Evolutionary conservation across 108 stramenopile species (phyloP).

Genomic region (Cyclotella cryptica): DNA sequence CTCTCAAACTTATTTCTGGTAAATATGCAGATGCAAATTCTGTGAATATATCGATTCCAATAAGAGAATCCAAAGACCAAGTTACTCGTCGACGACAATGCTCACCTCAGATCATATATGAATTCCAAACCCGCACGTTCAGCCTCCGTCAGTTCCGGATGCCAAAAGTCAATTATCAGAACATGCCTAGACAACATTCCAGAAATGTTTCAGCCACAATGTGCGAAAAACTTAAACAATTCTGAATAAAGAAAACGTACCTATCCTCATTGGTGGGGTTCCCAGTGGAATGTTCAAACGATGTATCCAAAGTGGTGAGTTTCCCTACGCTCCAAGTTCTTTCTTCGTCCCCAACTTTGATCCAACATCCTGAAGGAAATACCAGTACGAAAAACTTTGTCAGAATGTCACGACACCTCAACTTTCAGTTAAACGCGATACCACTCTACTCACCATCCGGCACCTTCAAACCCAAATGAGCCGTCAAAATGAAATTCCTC

Average conservation of each 20-base stretch:
- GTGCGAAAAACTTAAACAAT: too few species aligned
- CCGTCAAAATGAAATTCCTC: slow-evolving; percentile 93
- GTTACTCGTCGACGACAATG: not conserved
- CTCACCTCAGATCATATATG: slow-evolving; percentile 79
- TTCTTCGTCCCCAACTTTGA: slow-evolving; percentile 78
- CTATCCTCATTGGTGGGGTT: slow-evolving; percentile 80
- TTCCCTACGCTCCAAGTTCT: slow-evolving; percentile 79
- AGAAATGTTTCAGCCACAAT: not conserved
- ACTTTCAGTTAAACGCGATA: not conserved
- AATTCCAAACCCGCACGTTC: slow-evolving; percentile 81
- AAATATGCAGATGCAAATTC: not conserved
- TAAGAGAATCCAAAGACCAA: not conserved
- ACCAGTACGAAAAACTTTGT: not conserved
- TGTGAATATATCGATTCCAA: not conserved
- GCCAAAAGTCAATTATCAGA: slow-evolving; percentile 96
- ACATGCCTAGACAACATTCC: slow-evolving; percentile 69
- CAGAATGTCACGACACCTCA: not conserved
- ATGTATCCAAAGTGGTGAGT: slow-evolving; percentile 87
- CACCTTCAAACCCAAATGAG: slow-evolving; percentile 86
- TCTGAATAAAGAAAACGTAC: not conserved
- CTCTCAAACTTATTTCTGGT: slow-evolving; percentile 83
- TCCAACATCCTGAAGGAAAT: slow-evolving; percentile 64
- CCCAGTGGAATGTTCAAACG: slow-evolving; percentile 90
- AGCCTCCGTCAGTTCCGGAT: slow-evolving; percentile 86
- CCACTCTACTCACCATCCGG: slow-evolving; percentile 54